phyloP scores from a whole-genome alignment of 2,329 filamentous ascomycete genomes.

The Trichoderma harzianum region DNA sequence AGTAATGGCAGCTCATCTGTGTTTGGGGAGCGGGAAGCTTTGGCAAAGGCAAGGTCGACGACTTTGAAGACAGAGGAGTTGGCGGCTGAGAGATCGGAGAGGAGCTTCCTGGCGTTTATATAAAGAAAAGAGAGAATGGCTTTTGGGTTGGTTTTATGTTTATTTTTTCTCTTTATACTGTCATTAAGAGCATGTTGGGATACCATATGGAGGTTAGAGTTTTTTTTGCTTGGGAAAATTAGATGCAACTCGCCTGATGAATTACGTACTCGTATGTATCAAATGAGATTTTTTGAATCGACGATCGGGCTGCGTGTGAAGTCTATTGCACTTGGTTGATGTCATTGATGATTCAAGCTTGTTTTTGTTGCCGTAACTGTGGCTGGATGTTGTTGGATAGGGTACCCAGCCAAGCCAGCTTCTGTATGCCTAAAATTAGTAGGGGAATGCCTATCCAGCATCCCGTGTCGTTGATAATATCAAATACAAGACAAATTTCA shows the following conservation, averaged over 20 bases:
- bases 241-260: not conserved
- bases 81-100: conserved; percentile 22
- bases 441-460: no score
- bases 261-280: not conserved
- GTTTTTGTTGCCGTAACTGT: not conserved
- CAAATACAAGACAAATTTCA: no score
- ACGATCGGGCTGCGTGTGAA: not conserved
- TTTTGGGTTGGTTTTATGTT: not conserved
- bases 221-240: not conserved
- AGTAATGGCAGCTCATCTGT: conserved; percentile 17
- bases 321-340: not conserved
- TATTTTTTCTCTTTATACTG: not conserved
- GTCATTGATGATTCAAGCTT: not conserved
- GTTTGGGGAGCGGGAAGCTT: conserved; percentile 19
- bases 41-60: not conserved
- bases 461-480: no score
- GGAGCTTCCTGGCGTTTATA: conserved; percentile 29
- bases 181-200: not conserved
- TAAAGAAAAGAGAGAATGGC: not conserved
- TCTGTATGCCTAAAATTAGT: not conserved
- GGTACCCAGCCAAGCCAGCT: not conserved
- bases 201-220: not conserved
- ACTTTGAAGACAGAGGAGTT: conserved; percentile 24
- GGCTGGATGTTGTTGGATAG: not conserved
- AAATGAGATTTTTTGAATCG: not conserved